Percentiles rank a stretch among this genome's conserved stretches.
Conservation (phyloP, 164 flowering plant species). For the Echeveria elegans region DNA sequence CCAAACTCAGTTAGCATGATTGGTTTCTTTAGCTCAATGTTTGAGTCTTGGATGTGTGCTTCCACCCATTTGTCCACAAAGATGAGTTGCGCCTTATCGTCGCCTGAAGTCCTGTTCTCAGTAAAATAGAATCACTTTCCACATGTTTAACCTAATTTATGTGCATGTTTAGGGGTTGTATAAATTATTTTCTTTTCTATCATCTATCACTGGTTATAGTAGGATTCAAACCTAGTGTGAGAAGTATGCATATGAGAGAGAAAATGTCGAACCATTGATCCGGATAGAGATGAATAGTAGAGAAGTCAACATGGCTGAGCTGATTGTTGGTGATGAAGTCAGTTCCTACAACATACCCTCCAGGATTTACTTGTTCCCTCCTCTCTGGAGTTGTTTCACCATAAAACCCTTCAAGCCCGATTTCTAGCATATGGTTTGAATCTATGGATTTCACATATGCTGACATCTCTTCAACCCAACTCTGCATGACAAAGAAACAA, state of each 20-base stretch:
- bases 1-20: constrained; percentile 39
- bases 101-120: constrained; percentile 16
- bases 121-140: not conserved
- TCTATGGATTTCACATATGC: constrained; percentile 43
- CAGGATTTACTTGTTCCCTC: constrained; percentile 13
- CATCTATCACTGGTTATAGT: too few species aligned
- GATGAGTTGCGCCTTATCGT: constrained; percentile 17
- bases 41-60: constrained; percentile 29
- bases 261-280: constrained; percentile 25
- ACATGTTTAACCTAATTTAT: too few species aligned
- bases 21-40: constrained; percentile 27
- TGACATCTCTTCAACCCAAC: constrained; percentile 38
- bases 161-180: not conserved
- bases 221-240: too few species aligned
- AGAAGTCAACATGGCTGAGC: constrained; percentile 27
- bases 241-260: not conserved
- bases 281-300: constrained; percentile 42
- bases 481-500: constrained; percentile 12
- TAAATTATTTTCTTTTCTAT: too few species aligned
- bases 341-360: constrained; percentile 21
- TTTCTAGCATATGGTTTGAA: constrained; percentile 33
- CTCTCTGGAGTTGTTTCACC: constrained; percentile 24
- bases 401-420: constrained; percentile 51
- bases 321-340: constrained; percentile 44
- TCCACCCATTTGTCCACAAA: constrained; percentile 29